Percentiles rank a stretch among this genome's conserved stretches.
phyloP scores from a whole-genome alignment of 2,329 filamentous ascomycete genomes.

The Neophaeococcomyces mojaviensis region DNA sequence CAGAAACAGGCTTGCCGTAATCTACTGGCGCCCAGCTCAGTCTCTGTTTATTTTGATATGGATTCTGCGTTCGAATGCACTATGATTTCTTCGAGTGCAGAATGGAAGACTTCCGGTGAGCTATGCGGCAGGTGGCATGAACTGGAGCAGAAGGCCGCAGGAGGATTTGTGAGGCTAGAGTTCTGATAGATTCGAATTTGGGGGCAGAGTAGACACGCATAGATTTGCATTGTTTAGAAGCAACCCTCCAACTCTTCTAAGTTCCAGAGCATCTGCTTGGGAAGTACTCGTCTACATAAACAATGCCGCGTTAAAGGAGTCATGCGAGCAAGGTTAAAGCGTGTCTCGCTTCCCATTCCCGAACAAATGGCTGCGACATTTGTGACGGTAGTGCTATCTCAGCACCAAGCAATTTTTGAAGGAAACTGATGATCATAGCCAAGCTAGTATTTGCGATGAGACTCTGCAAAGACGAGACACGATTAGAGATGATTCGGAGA shows the following conservation, averaged over 20 bases:
- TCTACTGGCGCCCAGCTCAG: constrained; percentile 21
- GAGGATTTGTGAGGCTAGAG: constrained; percentile 46
- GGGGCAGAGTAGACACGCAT: neutral
- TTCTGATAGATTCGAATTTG: neutral
- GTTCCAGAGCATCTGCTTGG: too few species aligned
- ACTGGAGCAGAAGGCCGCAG: constrained; percentile 46
- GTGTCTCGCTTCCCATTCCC: neutral
- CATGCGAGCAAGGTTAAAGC: neutral
- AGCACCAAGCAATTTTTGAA: neutral
- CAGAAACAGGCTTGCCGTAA: constrained; percentile 41
- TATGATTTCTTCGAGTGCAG: neutral
- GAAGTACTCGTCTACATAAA: too few species aligned
- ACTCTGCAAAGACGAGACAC: neutral
- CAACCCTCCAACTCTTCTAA: too few species aligned
- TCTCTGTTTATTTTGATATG: neutral
- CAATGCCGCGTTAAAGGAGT: too few species aligned
- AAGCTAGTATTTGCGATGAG: neutral
- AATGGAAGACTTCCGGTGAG: constrained; percentile 5
- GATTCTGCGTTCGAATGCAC: neutral
- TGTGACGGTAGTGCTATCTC: neutral
- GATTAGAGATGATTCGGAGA: neutral
- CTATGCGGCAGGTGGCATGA: constrained; percentile 28
- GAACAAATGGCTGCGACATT: neutral
- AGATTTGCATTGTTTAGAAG: neutral
- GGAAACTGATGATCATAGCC: neutral